phyloP scores from a whole-genome alignment of 108 stramenopile genomes.

The Cyclostephanos invisitatus region DNA sequence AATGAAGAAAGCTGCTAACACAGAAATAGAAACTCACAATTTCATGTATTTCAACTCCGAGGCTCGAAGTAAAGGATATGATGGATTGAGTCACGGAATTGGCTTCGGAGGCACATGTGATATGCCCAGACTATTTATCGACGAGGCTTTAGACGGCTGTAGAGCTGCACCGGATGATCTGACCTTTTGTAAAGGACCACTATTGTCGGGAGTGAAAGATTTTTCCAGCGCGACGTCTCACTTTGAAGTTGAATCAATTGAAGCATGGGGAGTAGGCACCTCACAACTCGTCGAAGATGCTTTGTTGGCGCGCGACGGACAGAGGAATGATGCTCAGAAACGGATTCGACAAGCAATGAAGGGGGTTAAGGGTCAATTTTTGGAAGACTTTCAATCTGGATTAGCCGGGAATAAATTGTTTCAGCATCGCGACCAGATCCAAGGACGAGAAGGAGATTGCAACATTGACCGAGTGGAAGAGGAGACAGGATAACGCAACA shows the following conservation, averaged over 20 bases:
- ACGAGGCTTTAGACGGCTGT: conserved; percentile 73
- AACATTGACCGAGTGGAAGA: conserved; percentile 19
- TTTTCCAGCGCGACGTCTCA: conserved; percentile 23
- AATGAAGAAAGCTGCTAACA: conserved; percentile 3
- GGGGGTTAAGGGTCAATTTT: conserved; percentile 79
- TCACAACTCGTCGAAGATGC: conserved; percentile 66
- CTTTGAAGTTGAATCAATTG: conserved; percentile 72
- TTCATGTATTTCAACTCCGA: conserved; percentile 80
- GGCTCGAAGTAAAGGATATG: conserved; percentile 75
- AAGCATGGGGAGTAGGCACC: conserved; percentile 84
- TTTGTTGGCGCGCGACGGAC: conserved; percentile 52
- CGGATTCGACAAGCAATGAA: conserved; percentile 66
- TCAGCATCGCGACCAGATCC: conserved; percentile 69
- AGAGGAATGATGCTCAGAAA: conserved; percentile 58
- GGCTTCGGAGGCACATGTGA: conserved; percentile 80
- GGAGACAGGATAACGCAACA: background rate
- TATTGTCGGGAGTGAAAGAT: conserved; percentile 44
- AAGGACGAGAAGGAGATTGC: conserved; percentile 57
- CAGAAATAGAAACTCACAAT: conserved; percentile 35
- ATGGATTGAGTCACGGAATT: conserved; percentile 81
- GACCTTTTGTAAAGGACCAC: conserved; percentile 73
- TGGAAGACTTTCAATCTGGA: conserved; percentile 81
- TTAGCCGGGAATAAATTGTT: conserved; percentile 74
- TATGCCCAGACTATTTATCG: conserved; percentile 70
- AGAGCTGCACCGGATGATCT: conserved; percentile 60